Evolutionary conservation across 176 grass and related monocot species (phyloP).

Genomic region (Paspalum notatum): DNA sequence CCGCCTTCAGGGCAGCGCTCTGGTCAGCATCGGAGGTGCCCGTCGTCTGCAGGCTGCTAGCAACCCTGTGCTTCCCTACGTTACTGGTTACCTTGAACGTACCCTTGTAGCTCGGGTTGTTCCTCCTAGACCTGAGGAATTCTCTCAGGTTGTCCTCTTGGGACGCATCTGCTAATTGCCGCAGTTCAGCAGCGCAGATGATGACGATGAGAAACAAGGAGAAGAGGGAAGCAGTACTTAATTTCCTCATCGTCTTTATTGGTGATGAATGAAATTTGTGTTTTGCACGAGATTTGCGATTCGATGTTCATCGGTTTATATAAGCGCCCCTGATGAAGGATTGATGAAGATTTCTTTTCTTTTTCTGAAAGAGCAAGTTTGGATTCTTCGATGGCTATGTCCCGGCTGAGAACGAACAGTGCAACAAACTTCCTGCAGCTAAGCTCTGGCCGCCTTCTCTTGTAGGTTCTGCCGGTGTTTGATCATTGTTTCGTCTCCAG

Average conservation of each 20-base stretch:
- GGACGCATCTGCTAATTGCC: constrained; percentile 22
- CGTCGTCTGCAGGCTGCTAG: not conserved
- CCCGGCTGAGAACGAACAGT: not conserved
- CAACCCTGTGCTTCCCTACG: not conserved
- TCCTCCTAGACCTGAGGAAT: constrained; percentile 37
- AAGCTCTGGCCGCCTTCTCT: not conserved
- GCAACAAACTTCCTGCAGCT: not conserved
- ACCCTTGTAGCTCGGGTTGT: not conserved
- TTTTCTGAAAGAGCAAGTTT: not conserved
- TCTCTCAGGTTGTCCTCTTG: constrained; percentile 30
- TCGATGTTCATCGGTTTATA: not conserved
- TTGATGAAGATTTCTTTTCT: too few species aligned
- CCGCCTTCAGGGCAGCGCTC: constrained; percentile 32
- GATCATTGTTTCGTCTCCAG: not conserved
- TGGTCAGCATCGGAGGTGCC: not conserved
- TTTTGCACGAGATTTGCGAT: not conserved
- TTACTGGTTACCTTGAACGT: not conserved
- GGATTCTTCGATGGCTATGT: not conserved
- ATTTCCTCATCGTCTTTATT: not conserved
- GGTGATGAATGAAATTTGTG: not conserved
- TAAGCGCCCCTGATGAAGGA: not conserved
- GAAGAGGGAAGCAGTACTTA: not conserved
- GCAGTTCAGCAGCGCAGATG: not conserved
- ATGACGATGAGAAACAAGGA: constrained; percentile 22
- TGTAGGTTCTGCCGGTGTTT: not conserved